Evolutionary conservation across 2,329 filamentous ascomycete species (phyloP).

Genomic region (Sphaerulina populicola): DNA sequence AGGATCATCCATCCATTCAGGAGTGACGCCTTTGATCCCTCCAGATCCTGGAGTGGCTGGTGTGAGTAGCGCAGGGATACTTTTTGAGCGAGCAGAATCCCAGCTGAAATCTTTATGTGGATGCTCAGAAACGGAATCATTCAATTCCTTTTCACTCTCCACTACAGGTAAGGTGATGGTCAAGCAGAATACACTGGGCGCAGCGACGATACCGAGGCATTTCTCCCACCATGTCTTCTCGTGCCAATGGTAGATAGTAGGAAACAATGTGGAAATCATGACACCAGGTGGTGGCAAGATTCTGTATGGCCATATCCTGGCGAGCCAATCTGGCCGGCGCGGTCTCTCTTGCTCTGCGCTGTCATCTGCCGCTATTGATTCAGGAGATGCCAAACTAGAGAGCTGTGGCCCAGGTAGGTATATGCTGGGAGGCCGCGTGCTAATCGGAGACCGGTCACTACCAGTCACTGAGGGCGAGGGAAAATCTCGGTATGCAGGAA

Average conservation of each 20-base stretch:
- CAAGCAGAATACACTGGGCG: conserved; percentile 83
- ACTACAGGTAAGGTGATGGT: conserved; percentile 88
- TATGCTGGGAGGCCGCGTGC: conserved; percentile 45
- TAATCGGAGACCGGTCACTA: conserved; percentile 17
- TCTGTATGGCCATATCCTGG: conserved; percentile 73
- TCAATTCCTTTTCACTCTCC: conserved; percentile 52
- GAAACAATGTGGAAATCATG: conserved; percentile 69
- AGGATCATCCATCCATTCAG: conserved; percentile 13
- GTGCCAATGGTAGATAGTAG: conserved; percentile 73
- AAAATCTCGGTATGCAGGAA: conserved; percentile 55
- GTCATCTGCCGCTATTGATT: conserved; percentile 33
- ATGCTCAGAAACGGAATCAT: conserved; percentile 1
- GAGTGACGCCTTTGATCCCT: conserved; percentile 12
- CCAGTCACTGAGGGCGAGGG: conserved; percentile 38
- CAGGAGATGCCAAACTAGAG: conserved; percentile 16
- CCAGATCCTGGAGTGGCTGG: conserved; percentile 8
- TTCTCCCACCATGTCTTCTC: conserved; percentile 81
- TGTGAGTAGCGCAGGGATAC: conserved; percentile 11
- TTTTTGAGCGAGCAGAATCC: conserved; percentile 15
- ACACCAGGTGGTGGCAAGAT: conserved; percentile 64
- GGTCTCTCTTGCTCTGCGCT: conserved; percentile 21
- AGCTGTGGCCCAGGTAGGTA: conserved; percentile 41
- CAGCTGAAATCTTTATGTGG: conserved; percentile 14
- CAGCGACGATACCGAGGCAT: conserved; percentile 68
- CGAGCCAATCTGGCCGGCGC: conserved; percentile 29